These are phyloP conservation scores for Apiosordaria backusii DNA, from an alignment of 495 filamentous ascomycete species.

Conservation along the genomic window DNA sequence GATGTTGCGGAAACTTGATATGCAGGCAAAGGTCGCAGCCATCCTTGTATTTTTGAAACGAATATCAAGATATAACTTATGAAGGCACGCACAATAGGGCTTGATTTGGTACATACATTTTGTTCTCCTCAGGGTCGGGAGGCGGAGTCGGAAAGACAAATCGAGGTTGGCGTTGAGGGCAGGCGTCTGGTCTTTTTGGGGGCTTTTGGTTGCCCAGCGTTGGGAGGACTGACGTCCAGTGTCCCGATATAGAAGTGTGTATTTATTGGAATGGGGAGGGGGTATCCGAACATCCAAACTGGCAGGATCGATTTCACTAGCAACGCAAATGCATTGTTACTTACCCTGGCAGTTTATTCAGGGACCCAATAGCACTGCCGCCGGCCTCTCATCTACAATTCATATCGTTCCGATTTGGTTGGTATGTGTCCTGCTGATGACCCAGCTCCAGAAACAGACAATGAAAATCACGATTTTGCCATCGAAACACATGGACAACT, in stretches of 20 bases:
- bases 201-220: not conserved
- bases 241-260: not conserved
- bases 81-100: not conserved
- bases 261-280: not conserved
- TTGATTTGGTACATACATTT: not conserved
- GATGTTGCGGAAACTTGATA: not conserved
- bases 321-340: not conserved
- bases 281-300: not conserved
- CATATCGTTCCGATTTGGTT: too few relatives aligned
- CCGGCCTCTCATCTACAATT: too few relatives aligned
- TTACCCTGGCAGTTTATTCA: too few relatives aligned
- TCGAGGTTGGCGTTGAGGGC: not conserved
- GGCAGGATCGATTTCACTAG: not conserved
- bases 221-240: too few relatives aligned
- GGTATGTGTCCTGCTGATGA: too few relatives aligned
- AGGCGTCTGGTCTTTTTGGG: not conserved
- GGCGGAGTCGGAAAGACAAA: not conserved
- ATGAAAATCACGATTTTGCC: too few relatives aligned
- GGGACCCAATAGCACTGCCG: too few relatives aligned
- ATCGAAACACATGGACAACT: too few relatives aligned
- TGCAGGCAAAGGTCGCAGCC: not conserved
- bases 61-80: not conserved
- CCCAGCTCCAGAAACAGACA: too few relatives aligned
- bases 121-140: not conserved
- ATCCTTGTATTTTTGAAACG: not conserved